phyloP scores from a whole-genome alignment of 2,329 filamentous ascomycete species.

The Amauroascus verrucosus region DNA sequence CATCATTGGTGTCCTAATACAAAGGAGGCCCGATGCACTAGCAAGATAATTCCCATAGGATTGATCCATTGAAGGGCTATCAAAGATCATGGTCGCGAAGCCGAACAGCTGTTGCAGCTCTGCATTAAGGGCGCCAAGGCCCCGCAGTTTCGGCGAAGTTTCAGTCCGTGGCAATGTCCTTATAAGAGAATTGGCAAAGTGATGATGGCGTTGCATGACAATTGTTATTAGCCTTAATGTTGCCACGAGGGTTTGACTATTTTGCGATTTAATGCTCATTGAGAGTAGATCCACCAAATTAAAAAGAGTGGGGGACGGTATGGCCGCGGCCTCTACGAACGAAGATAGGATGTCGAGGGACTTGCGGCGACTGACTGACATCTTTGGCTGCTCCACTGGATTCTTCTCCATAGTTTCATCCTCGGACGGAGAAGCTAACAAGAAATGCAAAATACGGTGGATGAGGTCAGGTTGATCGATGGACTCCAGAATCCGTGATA shows the following conservation, averaged over 20 bases:
- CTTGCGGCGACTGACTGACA: slow-evolving; percentile 60
- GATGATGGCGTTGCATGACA: slow-evolving; percentile 76
- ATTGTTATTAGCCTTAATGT: slow-evolving; percentile 79
- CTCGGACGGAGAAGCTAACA: slow-evolving; percentile 61
- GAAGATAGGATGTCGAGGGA: slow-evolving; percentile 79
- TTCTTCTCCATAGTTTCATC: slow-evolving; percentile 28
- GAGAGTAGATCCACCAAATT: slow-evolving; percentile 86
- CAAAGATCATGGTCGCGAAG: slow-evolving; percentile 30
- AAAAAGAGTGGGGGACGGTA: slow-evolving; percentile 75
- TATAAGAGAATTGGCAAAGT: slow-evolving; percentile 64
- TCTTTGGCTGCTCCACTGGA: slow-evolving; percentile 50
- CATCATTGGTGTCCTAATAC: slow-evolving; percentile 41
- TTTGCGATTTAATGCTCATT: slow-evolving; percentile 71
- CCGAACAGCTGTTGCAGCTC: slow-evolving; percentile 32
- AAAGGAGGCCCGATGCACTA: slow-evolving; percentile 44
- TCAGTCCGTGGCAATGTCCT: slow-evolving; percentile 33
- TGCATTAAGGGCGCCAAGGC: slow-evolving; percentile 32
- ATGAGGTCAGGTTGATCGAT: slow-evolving; percentile 91
- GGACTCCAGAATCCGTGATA: slow-evolving; percentile 80
- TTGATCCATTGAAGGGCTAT: slow-evolving; percentile 30
- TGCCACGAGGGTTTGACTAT: slow-evolving; percentile 79
- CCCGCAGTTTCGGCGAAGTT: slow-evolving; percentile 22
- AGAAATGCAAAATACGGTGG: slow-evolving; percentile 83
- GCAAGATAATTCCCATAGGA: slow-evolving; percentile 38
- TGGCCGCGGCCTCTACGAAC: slow-evolving; percentile 63